phyloP scores from a whole-genome alignment of 176 grass and related monocot genomes.

The Olyra latifolia region DNA sequence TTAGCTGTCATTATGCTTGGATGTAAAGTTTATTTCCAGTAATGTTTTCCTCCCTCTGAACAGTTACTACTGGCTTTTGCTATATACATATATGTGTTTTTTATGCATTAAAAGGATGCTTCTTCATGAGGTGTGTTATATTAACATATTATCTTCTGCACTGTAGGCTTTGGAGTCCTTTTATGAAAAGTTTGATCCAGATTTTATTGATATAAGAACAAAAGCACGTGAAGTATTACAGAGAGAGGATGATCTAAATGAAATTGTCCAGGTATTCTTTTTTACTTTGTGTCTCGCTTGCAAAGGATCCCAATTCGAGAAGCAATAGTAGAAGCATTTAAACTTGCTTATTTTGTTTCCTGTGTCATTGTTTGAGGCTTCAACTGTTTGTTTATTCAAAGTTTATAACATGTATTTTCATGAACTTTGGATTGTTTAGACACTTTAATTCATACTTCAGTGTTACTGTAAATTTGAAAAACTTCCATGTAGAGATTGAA shows the following conservation, averaged over 20 bases:
- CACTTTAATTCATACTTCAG: background rate
- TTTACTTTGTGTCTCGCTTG: constrained; percentile 10
- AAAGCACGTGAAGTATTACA: constrained; percentile 88
- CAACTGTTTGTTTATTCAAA: background rate
- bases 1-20: background rate
- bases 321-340: background rate
- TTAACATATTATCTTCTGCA: background rate
- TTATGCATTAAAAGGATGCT: background rate
- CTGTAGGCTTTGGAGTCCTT: constrained; percentile 74
- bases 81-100: background rate
- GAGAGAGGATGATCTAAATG: constrained; percentile 90
- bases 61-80: background rate
- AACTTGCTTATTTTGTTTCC: background rate
- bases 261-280: constrained; percentile 88
- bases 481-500: background rate
- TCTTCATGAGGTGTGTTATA: background rate
- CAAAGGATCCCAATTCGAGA: background rate
- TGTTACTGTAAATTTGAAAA: background rate
- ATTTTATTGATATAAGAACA: constrained; percentile 87
- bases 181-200: constrained; percentile 79
- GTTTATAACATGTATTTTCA: background rate
- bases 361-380: background rate
- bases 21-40: background rate
- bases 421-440: background rate
- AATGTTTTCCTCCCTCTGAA: background rate